Evolutionary conservation across 148 eudicot genomes (phyloP), one percentile per base, ranked within the genome.

Genomic region (Vaccinium corymbosum): DNA sequence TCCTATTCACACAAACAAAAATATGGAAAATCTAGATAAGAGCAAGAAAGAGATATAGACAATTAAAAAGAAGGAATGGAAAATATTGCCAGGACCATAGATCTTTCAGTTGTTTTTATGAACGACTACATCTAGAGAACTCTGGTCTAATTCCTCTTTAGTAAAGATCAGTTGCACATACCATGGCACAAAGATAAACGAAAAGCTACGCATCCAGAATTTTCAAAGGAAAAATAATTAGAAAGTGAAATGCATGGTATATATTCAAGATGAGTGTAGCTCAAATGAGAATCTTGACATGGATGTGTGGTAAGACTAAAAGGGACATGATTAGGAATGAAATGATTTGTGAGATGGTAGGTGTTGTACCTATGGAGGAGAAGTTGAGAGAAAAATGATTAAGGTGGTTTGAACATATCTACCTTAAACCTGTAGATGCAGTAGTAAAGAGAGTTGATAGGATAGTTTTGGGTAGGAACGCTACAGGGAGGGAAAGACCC

Each of bases 1-100:
- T 87, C 95, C 99, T 94, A 90, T 84, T 50, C 66, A 68, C 73
- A 68, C 17, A 64, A 64, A 2, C 32, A 64, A 27, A 68, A 68
- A 12, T 4, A 27, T 13, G 16, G 27, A 68, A 25, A 66, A 68
- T 68, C 4, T 27, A 68, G 14, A 12, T 27, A 25, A 3, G 35
- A 68, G 2, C 17, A 11, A 25, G 73, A 68, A 62, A 17, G 61
- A 56, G 19, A 16, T 11, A 56, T 16, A 56, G 61, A 56, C 61
- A 15, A 62, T 62, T 62, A 27, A n/a, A n/a, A 62, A 62, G 70
- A 62, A n/a, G 70, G 3, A 62, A 62, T 9, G 12, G 70, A 22
- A n/a, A 62, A 27, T 62, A 62, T n/a, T 62, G 70, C 13, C 27
- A 62, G 70, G 22, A 62, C 27, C 70, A 62, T 62, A 62, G 27